Percentiles rank a stretch among this genome's conserved stretches.
These are phyloP conservation scores for Ormosia emarginata DNA, from an alignment of 306 rosid species.

Conservation along the genomic window DNA sequence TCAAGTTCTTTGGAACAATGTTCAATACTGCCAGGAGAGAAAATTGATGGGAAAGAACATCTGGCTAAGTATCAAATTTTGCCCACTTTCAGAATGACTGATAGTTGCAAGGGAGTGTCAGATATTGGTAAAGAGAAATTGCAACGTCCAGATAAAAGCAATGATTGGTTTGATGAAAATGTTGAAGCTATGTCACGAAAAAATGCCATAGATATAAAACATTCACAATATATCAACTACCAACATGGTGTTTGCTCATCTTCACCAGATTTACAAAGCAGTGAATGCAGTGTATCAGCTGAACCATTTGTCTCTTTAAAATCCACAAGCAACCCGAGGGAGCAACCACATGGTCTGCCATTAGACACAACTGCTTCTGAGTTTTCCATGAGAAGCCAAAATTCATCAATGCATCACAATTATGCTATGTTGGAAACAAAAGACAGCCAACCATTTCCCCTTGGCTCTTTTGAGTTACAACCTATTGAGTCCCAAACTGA, in stretches of 20 bases:
- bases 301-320: constrained; percentile 29
- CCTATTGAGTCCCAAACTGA: constrained; percentile 28
- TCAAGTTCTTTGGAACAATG: constrained; percentile 40
- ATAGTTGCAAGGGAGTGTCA: constrained; percentile 17
- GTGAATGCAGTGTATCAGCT: constrained; percentile 15
- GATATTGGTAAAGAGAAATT: constrained; percentile 33
- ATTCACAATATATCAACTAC: constrained; percentile 34
- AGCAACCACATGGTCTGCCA: constrained; percentile 25
- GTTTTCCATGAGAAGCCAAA: constrained; percentile 40
- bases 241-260: constrained; percentile 28
- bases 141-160: constrained; percentile 17
- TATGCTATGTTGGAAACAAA: constrained; percentile 17
- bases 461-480: constrained; percentile 29
- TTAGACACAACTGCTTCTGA: constrained; percentile 32
- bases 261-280: constrained; percentile 35
- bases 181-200: constrained; percentile 29
- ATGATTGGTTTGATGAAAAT: constrained; percentile 26
- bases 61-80: constrained; percentile 27
- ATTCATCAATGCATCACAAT: constrained; percentile 27
- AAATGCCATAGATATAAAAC: constrained; percentile 15
- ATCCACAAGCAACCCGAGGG: constrained; percentile 24
- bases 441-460: constrained; percentile 31
- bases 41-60: constrained; percentile 20
- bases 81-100: constrained; percentile 15
- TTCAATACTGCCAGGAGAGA: constrained; percentile 32